Evolutionary conservation across 2,329 filamentous ascomycete genomes (phyloP).

Genomic region (Alternaria sp.): DNA sequence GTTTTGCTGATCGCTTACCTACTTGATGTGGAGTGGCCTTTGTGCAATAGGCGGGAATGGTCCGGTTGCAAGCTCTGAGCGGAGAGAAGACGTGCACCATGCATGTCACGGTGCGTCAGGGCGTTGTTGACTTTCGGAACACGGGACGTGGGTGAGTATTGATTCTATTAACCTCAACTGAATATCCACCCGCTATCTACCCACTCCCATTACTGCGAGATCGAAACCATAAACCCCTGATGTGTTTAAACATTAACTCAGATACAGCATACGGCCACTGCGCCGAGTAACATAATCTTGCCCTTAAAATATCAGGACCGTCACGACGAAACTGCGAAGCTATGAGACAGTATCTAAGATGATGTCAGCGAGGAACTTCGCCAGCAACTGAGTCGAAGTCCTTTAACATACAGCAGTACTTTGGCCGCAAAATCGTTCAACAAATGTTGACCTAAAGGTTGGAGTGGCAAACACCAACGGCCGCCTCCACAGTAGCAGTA

Average conservation of each 20-base stretch:
- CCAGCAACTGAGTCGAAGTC: not conserved
- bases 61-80: not conserved
- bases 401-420: not conserved
- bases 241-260: not conserved
- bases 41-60: slow-evolving; percentile 13
- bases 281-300: not conserved
- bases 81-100: not conserved
- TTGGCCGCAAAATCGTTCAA: not conserved
- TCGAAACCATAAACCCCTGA: no score
- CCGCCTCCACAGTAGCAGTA: not conserved
- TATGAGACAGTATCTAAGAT: not conserved
- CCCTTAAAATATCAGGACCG: not conserved
- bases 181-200: not conserved
- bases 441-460: not conserved
- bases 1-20: slow-evolving; percentile 6
- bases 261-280: not conserved
- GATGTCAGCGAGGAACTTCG: not conserved
- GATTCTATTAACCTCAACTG: not conserved
- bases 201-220: not conserved
- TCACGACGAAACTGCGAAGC: not conserved
- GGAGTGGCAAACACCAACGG: not conserved
- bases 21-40: not conserved
- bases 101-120: slow-evolving; percentile 13
- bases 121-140: not conserved
- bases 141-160: not conserved